Base-by-base conservation (phyloP, 192 early-diverging fungal species). In the Backusella macrospora region DNA sequence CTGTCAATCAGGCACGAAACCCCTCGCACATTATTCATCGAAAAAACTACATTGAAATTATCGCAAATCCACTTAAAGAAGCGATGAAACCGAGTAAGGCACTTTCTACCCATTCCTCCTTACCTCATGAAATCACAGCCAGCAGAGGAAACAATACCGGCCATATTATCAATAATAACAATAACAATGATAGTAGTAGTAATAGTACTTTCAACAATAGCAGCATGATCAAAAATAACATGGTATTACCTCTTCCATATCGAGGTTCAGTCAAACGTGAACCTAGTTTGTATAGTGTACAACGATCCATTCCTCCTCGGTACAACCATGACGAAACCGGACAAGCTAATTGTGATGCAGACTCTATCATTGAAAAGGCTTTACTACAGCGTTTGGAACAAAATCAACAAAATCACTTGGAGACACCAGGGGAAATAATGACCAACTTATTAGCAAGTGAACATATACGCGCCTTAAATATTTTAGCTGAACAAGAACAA, bases 41-140 rank as follows among this genome's bases (percentile, higher is more conserved):
- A 39, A 74, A 67, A 21, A 74, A 66, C 18, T 74, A 74, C 39
- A 74, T 74, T 12, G 73, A 74, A 39, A 74, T 74, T 21, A 38
- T 74, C 67, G 29, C 73, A 6, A 74, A 43, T 18, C 65, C 65
- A 29, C 65, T 23, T 52, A 65, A 26, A 34, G 29, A 39, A 12
- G 43, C 26, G 13, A 42, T 59, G 29, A 62, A 46, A 40, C 16
- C 34, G 44, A 66, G 5, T 38, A 34, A 38, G 39, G 14, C 63
- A 10, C n/a, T 21, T 43, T 40, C 40, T 40, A 43, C 13, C 37
- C 15, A n/a, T 39, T n/a, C 65, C n/a, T 26, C 65, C 38, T 42
- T 42, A 43, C 26, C 10, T 5, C 34, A 63, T 14, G 14, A 8
- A 10, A 38, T 37, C 62, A 14, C 26, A 63, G 18, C n/a, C 65